A percentile compares a stretch with the other conserved stretches of the same genome.
Evolutionary conservation across 2,329 filamentous ascomycete genomes (phyloP).

Genomic region (Fusarium sp.): DNA sequence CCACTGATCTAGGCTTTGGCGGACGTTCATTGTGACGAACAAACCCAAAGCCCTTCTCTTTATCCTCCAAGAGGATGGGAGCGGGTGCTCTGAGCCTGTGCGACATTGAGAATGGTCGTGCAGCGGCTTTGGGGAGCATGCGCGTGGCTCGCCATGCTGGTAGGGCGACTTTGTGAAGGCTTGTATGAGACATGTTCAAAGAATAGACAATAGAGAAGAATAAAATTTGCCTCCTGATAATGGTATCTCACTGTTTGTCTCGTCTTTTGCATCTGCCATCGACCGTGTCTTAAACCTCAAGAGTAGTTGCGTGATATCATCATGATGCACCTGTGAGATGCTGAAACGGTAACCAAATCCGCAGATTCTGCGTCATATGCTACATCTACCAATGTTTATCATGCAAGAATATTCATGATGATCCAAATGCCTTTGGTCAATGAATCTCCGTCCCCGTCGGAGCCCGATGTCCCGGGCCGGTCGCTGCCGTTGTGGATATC

Average conservation of each 20-base stretch:
- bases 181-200: not conserved
- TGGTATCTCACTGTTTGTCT: not conserved
- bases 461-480: not conserved
- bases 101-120: not conserved
- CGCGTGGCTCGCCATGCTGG: not conserved
- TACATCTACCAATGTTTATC: not conserved
- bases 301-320: slow-evolving; percentile 7
- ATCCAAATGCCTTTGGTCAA: not conserved
- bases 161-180: not conserved
- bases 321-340: slow-evolving; percentile 9
- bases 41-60: slow-evolving; percentile 45
- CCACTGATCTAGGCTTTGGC: slow-evolving; percentile 58
- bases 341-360: not conserved
- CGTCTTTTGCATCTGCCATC: not conserved
- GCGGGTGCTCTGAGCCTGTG: not conserved
- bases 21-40: slow-evolving; percentile 58
- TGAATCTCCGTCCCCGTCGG: not conserved
- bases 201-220: not conserved
- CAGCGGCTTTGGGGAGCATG: not conserved
- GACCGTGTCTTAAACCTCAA: not conserved
- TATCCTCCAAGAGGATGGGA: slow-evolving; percentile 5
- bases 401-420: not conserved
- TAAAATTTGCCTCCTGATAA: not conserved
- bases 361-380: not conserved
- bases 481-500: not conserved